Base-by-base conservation (phyloP, 73 alveolate genomes). In the Effrenium voratum region DNA sequence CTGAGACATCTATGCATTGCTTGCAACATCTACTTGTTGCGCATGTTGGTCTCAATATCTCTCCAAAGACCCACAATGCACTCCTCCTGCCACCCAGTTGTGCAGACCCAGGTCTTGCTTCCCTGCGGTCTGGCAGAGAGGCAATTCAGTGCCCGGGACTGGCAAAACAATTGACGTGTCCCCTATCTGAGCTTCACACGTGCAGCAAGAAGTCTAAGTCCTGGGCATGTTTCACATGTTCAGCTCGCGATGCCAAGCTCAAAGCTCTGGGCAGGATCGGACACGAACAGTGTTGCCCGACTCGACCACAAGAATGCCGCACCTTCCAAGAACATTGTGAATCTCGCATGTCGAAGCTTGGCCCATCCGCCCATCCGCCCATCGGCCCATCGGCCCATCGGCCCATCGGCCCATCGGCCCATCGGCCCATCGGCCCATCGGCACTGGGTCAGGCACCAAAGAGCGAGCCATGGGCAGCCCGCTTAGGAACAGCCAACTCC, bases 261-360 rank as follows among this genome's bases (percentile, higher is more conserved):
- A 66, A 10, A 63, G 40, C 26, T 45, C 81, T 70, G 10, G 36
- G 44, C 98, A 15, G 98, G 98, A 59, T 92, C 82, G 50, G 82
- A 50, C 40, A 75, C 52, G 41, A 92, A 92, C 43, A 92, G 98
- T 47, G 98, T 92, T 32, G 92, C 98, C 0, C 98, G 98, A 34
- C 98, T 92, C 50, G 98, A 92, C 98, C 98, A 92, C 49, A 92
- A 28, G 82, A 92, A 92, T 43, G 98, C 98, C 5, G 98, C 94
- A 30, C 94, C 94, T 50, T 34, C 8, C 49, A 72, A 5, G 47
- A 19, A 34, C 49, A 34, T 36, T 30, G 26, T 30, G 50, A 34
- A 72, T 32, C 50, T 2, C 38, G 82, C 46, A 0, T n/a, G n/a
- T n/a, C n/a, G n/a, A n/a, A n/a, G n/a, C n/a, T n/a, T n/a, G n/a